A percentile compares a stretch with the other conserved stretches of the same genome.
Conservation (phyloP, 2,329 filamentous ascomycete genomes). For the Diaporthe sp. region DNA sequence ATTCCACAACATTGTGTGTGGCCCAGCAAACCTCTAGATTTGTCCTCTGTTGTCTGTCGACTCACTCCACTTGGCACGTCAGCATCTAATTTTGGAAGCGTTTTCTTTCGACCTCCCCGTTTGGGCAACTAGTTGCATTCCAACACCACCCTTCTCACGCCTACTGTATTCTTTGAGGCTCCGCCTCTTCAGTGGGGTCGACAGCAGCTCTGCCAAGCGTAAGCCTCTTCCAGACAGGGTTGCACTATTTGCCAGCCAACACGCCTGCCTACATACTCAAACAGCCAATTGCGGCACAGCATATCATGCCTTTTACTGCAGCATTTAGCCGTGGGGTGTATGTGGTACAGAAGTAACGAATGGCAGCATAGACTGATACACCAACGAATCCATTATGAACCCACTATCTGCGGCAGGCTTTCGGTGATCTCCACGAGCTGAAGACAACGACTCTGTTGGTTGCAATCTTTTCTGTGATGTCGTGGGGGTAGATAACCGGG, state of each 20-base stretch:
- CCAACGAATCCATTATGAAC: constrained; percentile 9
- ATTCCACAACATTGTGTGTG: background rate
- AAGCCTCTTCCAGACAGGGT: constrained; percentile 5
- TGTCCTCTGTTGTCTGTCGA: background rate
- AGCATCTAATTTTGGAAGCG: background rate
- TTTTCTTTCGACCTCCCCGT: background rate
- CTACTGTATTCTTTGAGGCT: background rate
- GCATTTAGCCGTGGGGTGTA: background rate
- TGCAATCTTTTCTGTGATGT: background rate
- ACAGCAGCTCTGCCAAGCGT: constrained; percentile 24
- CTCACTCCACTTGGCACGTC: background rate
- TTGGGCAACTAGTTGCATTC: background rate
- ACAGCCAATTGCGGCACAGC: constrained; percentile 15
- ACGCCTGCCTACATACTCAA: background rate
- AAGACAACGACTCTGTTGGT: background rate
- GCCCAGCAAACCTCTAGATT: background rate
- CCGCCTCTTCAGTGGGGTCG: background rate
- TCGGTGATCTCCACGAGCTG: background rate
- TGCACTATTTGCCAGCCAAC: constrained; percentile 6
- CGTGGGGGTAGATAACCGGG: background rate
- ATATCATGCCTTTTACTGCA: background rate
- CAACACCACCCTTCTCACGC: background rate
- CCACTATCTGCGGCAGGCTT: background rate
- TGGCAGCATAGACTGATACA: constrained; percentile 6
- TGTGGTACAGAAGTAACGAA: constrained; percentile 14